Base-by-base conservation (phyloP, 2,329 filamentous ascomycete genomes). In the Fusarium subglutinans region DNA sequence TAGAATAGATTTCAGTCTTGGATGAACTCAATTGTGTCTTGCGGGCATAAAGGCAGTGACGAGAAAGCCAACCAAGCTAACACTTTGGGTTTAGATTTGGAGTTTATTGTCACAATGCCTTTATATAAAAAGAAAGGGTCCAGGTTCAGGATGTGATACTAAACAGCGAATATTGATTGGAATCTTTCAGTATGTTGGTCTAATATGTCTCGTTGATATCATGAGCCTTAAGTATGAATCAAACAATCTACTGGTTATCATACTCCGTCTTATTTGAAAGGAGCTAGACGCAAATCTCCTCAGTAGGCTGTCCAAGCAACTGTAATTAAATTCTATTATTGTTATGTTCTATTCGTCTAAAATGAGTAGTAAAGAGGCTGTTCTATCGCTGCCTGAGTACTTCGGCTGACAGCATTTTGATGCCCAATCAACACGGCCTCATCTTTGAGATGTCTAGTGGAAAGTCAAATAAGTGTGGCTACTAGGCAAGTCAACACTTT, bases 251-350 rank as follows among this genome's bases (percentile, higher is more conserved):
- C 38, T 22, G 38, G 38, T 40, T 40, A 22, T 22, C 1, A 22
- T 13, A 18, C 38, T 40, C 20, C 20, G 0, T 38, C 37, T 38
- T 18, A 13, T 0, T 40, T 40, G 37, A 40, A 6, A 40, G 38
- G 1, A 6, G 20, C 2, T 8, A 40, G 38, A 40, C 0, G 12
- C 20, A 8, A 0, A 40, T 7, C 0, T 22, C 22, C 0, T 41
- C 2, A 41, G 12, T 41, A 41, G 0, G 1, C 14, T 35, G 40
- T n/a, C 8, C 22, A 1, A 22, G 4, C 38, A 13, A 40, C 38
- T 22, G 20, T 12, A 22, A 2, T 40, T 13, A 40, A 40, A 13
- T 4, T 17, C 38, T 40, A 22, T 40, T 1, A 0, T 40, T 40
- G 11, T 0, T 41, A 11, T 2, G 22, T 41, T 44, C 20, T 10